A percentile compares a stretch with the other conserved stretches of the same genome.
These are phyloP conservation scores for Daldinia sp. DNA, from an alignment of 2,329 filamentous ascomycete genomes.

Conservation along the genomic window DNA sequence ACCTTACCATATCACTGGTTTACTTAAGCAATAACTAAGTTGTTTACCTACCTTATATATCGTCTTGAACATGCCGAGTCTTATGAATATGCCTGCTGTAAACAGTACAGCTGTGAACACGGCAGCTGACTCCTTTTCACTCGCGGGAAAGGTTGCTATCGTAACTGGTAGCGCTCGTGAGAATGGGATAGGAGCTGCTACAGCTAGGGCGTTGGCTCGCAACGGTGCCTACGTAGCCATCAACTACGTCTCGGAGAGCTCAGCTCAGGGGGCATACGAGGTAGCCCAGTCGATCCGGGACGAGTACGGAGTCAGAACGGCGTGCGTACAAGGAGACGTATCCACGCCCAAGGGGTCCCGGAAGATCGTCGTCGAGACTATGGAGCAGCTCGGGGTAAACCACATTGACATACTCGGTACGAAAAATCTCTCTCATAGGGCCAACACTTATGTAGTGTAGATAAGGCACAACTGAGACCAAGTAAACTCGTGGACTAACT, in stretches of 20 bases:
- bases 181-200: slow-evolving; percentile 59
- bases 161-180: slow-evolving; percentile 60
- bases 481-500: not conserved
- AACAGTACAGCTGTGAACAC: not conserved
- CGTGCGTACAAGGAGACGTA: slow-evolving; percentile 53
- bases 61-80: not conserved
- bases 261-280: slow-evolving; percentile 48
- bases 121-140: slow-evolving; percentile 51
- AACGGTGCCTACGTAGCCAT: slow-evolving; percentile 58
- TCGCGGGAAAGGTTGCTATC: slow-evolving; percentile 58
- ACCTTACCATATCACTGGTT: not conserved
- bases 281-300: slow-evolving; percentile 48
- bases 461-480: too few relatives aligned
- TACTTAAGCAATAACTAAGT: not conserved
- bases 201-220: slow-evolving; percentile 55
- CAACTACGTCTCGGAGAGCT: slow-evolving; percentile 56
- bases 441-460: too few relatives aligned
- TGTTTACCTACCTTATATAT: not conserved
- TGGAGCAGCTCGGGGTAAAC: slow-evolving; percentile 52
- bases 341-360: slow-evolving; percentile 50
- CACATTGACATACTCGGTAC: slow-evolving; percentile 58
- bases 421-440: too few relatives aligned
- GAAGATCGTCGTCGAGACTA: slow-evolving; percentile 53
- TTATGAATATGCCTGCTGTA: slow-evolving; percentile 46
- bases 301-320: slow-evolving; percentile 49